Conservation (phyloP, 257 asterid species). For the Salvia hispanica region DNA sequence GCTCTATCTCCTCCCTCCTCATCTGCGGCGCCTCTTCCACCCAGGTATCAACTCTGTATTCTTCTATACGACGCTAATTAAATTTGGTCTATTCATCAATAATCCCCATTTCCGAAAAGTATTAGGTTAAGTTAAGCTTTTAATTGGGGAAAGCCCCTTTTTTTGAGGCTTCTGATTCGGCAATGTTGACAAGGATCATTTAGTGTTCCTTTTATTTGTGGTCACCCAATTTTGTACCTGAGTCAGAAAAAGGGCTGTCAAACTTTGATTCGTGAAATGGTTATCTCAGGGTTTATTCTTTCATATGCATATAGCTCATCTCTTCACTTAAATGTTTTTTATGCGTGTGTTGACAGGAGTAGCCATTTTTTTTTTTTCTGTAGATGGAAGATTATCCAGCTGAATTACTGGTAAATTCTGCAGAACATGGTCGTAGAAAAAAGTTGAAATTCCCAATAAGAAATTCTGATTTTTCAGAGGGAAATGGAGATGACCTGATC, state of each 20-base stretch:
- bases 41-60: slow-evolving; percentile 21
- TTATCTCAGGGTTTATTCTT: too few relatives aligned
- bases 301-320: too few relatives aligned
- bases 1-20: slow-evolving; percentile 48
- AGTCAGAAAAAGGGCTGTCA: too few relatives aligned
- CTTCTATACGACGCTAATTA: not conserved
- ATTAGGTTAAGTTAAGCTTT: not conserved
- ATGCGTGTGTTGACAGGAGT: not conserved
- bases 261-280: not conserved
- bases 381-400: slow-evolving; percentile 84
- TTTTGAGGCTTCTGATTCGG: slow-evolving; percentile 17
- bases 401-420: slow-evolving; percentile 57
- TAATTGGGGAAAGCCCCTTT: not conserved
- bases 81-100: not conserved
- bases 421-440: slow-evolving; percentile 42
- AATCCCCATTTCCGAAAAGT: not conserved
- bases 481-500: slow-evolving; percentile 39
- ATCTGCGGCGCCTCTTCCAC: slow-evolving; percentile 50
- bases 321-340: too few relatives aligned
- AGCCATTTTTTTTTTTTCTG: slow-evolving; percentile 35
- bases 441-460: slow-evolving; percentile 49
- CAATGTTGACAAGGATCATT: not conserved
- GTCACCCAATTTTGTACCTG: too few relatives aligned
- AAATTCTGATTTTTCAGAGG: slow-evolving; percentile 38
- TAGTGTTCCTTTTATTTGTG: not conserved